Conservation (phyloP, 495 filamentous ascomycete genomes). For the Aspergillus ellipticus region DNA sequence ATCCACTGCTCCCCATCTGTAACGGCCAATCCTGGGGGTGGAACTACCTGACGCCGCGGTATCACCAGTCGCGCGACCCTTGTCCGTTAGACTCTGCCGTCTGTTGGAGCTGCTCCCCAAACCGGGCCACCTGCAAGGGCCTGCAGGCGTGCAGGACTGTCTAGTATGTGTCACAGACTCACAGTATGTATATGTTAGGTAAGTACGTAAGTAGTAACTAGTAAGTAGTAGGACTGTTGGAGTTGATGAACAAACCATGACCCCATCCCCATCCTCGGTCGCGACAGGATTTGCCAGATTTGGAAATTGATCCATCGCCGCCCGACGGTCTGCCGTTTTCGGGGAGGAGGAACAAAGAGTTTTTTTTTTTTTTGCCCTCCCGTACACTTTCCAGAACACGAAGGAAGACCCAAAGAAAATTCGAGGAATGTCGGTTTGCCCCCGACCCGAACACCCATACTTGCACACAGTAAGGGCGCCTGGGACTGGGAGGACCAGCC, state of each 20-base stretch:
- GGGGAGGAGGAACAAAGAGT: neutral
- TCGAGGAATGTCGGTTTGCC: slow-evolving; percentile 9
- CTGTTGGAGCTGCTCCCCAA: slow-evolving; percentile 3
- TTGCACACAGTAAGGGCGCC: neutral
- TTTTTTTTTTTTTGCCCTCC: too few relatives aligned
- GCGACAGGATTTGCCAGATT: neutral
- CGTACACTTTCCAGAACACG: slow-evolving; percentile 16
- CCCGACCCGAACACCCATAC: neutral
- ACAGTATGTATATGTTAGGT: too few relatives aligned
- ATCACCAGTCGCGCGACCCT: slow-evolving; percentile 7
- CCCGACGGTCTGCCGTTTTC: neutral
- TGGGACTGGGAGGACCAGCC: slow-evolving; percentile 1
- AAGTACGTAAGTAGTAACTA: too few relatives aligned
- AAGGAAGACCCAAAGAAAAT: slow-evolving; percentile 21
- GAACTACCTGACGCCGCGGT: slow-evolving; percentile 5
- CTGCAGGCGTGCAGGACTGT: slow-evolving; percentile 13
- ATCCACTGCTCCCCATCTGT: neutral
- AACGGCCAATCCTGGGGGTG: slow-evolving; percentile 9
- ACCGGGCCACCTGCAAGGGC: slow-evolving; percentile 15
- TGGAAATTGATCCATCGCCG: neutral
- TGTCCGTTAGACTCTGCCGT: neutral
- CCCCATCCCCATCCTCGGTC: neutral
- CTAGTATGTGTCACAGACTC: slow-evolving; percentile 11
- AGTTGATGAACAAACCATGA: neutral
- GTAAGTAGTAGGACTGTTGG: too few relatives aligned